Conservation (phyloP, 116 monocot genomes). For the Phalaenopsis hybrid region DNA sequence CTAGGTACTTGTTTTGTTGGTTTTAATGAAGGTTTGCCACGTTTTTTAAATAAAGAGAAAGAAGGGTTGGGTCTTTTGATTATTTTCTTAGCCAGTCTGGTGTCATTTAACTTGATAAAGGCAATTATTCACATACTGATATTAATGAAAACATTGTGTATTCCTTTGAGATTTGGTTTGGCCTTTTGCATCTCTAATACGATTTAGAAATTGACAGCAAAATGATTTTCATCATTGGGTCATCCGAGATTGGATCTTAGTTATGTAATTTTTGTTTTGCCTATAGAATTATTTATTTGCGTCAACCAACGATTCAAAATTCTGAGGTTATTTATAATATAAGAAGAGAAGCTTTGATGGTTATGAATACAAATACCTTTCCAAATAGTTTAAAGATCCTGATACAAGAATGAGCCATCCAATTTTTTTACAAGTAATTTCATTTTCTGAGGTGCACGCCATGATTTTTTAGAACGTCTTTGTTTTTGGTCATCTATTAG, state of each 20-base stretch:
- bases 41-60: no score
- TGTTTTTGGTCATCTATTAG: not conserved
- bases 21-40: no score
- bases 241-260: not conserved
- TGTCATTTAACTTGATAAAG: no score
- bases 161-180: no score
- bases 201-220: not conserved
- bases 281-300: not conserved
- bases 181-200: no score
- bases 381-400: not conserved
- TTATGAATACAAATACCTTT: not conserved
- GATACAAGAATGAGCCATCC: not conserved
- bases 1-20: no score
- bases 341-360: not conserved
- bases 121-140: no score
- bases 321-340: not conserved
- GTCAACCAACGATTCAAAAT: not conserved
- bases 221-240: not conserved
- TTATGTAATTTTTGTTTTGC: not conserved
- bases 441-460: not conserved
- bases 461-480: not conserved
- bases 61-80: no score
- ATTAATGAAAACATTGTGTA: no score
- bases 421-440: not conserved
- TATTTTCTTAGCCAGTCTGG: no score